Base-by-base conservation (phyloP, 768 basidiomycete genomes). In the Tephrocybe rancida region DNA sequence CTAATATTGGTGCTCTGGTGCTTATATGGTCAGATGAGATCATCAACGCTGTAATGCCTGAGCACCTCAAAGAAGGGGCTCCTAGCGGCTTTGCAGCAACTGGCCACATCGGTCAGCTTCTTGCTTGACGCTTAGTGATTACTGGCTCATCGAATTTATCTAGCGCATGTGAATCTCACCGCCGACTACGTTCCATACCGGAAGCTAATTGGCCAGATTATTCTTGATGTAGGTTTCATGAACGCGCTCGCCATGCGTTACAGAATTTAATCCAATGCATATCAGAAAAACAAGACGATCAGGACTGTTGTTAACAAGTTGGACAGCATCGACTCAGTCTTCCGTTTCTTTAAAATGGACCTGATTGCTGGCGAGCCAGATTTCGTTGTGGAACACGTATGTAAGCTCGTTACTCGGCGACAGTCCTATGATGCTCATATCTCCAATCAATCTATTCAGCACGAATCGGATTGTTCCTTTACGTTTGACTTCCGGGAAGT, bases 341-440 rank as follows among this genome's bases (percentile, higher is more conserved):
- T 95, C 67, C 86, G 97, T 18, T 88, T 95, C 59, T 99, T 99
- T 69, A 80, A 90, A 61, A 98, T 99, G 97, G 97, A 99, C 62
- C 76, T 98, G 5, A 76, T 99, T 35, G 97, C 96, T 0, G 97
- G 97, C 1, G 89, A 95, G 53, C 81, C 86, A 1, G 80, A 97
- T 62, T 94, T 87, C 66, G 61, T 94, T 21, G 95, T 98, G 5
- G 84, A 90, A 62, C 90, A 93, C 70, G 96, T 96, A 61, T 73
- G n/a, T 27, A 22, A 25, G 2, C 22, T 25, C 47, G 35, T 29
- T 32, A 24, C 29, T 10, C 47, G 3, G 18, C 47, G 26, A 50
- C 37, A 22, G 37, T 35, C 32, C 16, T 44, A 45, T 50, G 4
- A 14, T 11, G 30, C 42, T 25, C 7, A 21, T 34, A 50, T 55